These are phyloP conservation scores for Vigna unguiculata DNA, from an alignment of 306 rosid species.

Conservation along the genomic window DNA sequence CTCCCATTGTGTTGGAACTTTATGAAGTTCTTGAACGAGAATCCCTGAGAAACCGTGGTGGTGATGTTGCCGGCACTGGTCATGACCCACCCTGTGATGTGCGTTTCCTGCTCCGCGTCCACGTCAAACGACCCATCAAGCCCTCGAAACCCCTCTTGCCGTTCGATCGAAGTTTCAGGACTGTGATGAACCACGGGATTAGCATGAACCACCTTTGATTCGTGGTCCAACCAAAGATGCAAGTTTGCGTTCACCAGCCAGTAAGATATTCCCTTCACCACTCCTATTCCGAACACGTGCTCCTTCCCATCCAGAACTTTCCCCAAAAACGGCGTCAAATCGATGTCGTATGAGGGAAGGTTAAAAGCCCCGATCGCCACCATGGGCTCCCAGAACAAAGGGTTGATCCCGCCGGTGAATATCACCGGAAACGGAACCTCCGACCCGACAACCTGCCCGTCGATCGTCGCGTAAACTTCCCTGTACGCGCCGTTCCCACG, in stretches of 20 bases:
- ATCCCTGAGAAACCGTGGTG: slow-evolving; percentile 50
- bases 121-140: slow-evolving; percentile 73
- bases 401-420: slow-evolving; percentile 85
- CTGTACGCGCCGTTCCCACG: slow-evolving; percentile 83
- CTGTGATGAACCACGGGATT: neutral
- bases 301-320: slow-evolving; percentile 59
- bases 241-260: slow-evolving; percentile 89
- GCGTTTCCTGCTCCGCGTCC: slow-evolving; percentile 57
- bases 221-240: slow-evolving; percentile 80
- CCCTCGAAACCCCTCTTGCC: slow-evolving; percentile 47
- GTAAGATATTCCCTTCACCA: slow-evolving; percentile 63
- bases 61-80: slow-evolving; percentile 73
- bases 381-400: slow-evolving; percentile 79
- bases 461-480: slow-evolving; percentile 69
- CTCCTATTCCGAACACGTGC: slow-evolving; percentile 75
- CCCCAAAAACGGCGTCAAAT: slow-evolving; percentile 79
- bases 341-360: slow-evolving; percentile 73
- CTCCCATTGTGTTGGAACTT: slow-evolving; percentile 56
- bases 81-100: slow-evolving; percentile 66
- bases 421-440: slow-evolving; percentile 88
- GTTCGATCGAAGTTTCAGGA: slow-evolving; percentile 55
- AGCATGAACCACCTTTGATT: slow-evolving; percentile 50
- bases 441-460: slow-evolving; percentile 67
- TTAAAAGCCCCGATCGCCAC: slow-evolving; percentile 85
- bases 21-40: slow-evolving; percentile 51